These are phyloP conservation scores for Orbilia javanica DNA, from an alignment of 2,329 filamentous ascomycete species.

Conservation along the genomic window DNA sequence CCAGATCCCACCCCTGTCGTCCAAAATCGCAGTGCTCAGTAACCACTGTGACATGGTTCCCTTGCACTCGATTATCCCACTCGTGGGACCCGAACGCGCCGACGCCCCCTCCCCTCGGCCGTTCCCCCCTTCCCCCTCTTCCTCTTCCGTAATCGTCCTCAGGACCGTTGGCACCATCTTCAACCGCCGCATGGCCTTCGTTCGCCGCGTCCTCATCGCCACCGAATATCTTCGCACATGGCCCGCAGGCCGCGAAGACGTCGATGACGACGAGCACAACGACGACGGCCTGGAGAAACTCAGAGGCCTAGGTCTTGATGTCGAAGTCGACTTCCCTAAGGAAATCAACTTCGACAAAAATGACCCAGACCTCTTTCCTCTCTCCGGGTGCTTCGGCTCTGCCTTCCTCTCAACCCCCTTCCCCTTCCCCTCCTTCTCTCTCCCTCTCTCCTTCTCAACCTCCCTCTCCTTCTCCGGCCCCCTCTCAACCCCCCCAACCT, in stretches of 20 bases:
- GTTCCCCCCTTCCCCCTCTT: too few species aligned
- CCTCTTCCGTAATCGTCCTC: neutral
- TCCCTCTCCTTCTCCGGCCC: too few species aligned
- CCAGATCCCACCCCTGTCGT: slow-evolving; percentile 1
- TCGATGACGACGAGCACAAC: neutral
- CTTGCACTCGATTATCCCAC: neutral
- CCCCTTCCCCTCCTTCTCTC: too few species aligned
- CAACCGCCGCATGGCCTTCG: neutral
- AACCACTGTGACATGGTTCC: slow-evolving; percentile 11
- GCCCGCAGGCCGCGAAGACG: neutral
- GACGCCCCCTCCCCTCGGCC: neutral
- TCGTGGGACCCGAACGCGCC: neutral
- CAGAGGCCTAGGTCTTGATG: neutral
- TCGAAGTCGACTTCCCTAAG: too few species aligned
- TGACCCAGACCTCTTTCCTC: too few species aligned
- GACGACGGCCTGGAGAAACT: neutral
- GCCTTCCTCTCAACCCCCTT: too few species aligned
- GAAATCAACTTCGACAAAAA: too few species aligned
- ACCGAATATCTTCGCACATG: neutral
- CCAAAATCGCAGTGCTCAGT: neutral
- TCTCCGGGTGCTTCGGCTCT: too few species aligned
- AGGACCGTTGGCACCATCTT: neutral
- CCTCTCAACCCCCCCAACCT: neutral
- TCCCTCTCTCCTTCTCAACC: too few species aligned
- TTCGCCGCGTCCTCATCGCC: neutral